Evolutionary conservation across 345 rosid genomes (phyloP), one percentile per base, ranked within the genome.

Genomic region (Ceriops tagal): DNA sequence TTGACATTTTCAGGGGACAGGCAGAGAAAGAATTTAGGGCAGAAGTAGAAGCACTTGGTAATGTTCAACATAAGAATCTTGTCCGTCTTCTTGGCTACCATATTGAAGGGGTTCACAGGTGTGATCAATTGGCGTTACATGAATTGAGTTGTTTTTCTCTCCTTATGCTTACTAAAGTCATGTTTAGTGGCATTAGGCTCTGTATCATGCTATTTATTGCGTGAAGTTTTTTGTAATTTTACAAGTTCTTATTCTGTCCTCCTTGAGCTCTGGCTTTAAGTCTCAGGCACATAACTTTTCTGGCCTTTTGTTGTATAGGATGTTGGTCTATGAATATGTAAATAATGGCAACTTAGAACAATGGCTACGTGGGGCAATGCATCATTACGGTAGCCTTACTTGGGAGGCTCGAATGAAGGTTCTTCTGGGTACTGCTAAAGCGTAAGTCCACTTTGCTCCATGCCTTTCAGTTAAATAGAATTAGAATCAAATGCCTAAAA

Each of bases 31-130:
- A 95, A 66, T 95, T 95, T 61, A 79, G 98, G 53, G 97, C 85
- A 43, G 99, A 95, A 83, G 99, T 95, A 79, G 99, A 95, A 71
- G 97, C 97, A 62, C 92, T 95, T 72, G 97, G 99, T 68, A 96
- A 95, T 67, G 99, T 92, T 74, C 85, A 96, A 30, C 96, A 95
- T 47, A 95, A 95, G 82, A 95, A 95, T 79, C 93, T 95, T 58
- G 97, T 88, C 57, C 87, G 96, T 56, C 96, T 95, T 75, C 76
- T 95, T 77, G 99, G 98, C 71, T 95, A 83, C 57, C 92, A 97
- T 78, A 81, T 95, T 58, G 99, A 95, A 77, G 99, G 97, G 61
- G 92, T 86, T 75, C 88, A 92, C 80, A 86, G 98, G 97, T 88
- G 77, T 66, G 77, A 56, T 58, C 71, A 59, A 30, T 63, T 71